Evolutionary conservation across 1,284 basidiomycete species (phyloP), one percentile per base, ranked within the genome.

Genomic region (Cutaneotrichosporon mucoides): DNA sequence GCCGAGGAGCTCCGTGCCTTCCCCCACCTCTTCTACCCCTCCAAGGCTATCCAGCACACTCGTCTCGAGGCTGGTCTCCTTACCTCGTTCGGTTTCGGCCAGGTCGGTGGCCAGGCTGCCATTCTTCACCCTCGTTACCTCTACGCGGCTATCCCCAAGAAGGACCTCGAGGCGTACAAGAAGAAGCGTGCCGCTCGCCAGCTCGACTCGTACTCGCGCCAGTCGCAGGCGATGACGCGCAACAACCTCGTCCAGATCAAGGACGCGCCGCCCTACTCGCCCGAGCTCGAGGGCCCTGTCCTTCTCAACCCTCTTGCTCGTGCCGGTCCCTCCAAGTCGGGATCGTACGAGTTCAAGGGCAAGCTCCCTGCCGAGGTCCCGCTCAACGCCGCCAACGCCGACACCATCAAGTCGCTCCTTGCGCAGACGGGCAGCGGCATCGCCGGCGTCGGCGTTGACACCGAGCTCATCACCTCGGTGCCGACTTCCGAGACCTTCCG

Each of bases 51-150:
- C 70, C 85, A 92, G 73, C 95, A 93, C 6, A 90, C 94, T 68
- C 90, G 91, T 61, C 88, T 98, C 70, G 88, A 89, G 62, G 89
- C 89, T 52, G 92, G 91, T 79, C 83, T 92, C 63, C 89, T 95
- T 83, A 97, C 95, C 4, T 97, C 93, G 15, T 99, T 99, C 81
- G 96, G 96, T 70, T 99, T 99, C 83, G 96, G 95, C 71, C 96
- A 99, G 85, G 94, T 97, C 66, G 96, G 95, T 65, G 96, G 95
- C 63, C 90, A 88, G 63, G 88, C 87, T 51, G 84, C 95, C 64
- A 82, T 97, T 68, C 76, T 99, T 58, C 88, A 99, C 79, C 92
- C 96, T 53, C 89, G 90, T 67, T 92, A 92, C 81, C 83, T 97
- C 64, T 87, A 93, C 66, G 95, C 88, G 55, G 83, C 89, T 11